Percentiles rank a stretch among this genome's conserved stretches.
phyloP scores from a whole-genome alignment of 2,329 filamentous ascomycete species.

The Colletotrichum sublineola region DNA sequence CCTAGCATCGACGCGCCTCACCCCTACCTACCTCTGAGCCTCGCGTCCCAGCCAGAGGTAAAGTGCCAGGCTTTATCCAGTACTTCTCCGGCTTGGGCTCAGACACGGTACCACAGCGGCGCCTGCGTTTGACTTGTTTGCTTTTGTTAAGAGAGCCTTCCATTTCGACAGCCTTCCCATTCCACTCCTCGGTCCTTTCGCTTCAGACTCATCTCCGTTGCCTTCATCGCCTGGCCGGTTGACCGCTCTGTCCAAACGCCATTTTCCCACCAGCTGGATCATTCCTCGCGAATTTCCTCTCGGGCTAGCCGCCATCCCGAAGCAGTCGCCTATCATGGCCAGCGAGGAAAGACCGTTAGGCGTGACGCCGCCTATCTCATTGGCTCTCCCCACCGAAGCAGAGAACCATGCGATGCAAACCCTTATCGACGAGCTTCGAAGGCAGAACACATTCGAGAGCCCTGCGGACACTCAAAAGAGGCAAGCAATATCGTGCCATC shows the following conservation, averaged over 20 bases:
- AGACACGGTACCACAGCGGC: background rate
- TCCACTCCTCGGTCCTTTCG: background rate
- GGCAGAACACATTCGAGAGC: slow-evolving; percentile 92
- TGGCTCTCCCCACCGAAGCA: slow-evolving; percentile 78
- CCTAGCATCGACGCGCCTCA: background rate
- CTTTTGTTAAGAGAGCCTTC: slow-evolving; percentile 8
- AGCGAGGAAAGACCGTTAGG: slow-evolving; percentile 65
- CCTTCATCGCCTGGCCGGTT: slow-evolving; percentile 16
- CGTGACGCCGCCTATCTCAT: slow-evolving; percentile 87
- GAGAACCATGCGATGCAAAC: slow-evolving; percentile 84
- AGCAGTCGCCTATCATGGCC: slow-evolving; percentile 48
- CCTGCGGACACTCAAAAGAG: slow-evolving; percentile 86
- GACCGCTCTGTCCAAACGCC: slow-evolving; percentile 9
- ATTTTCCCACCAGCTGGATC: background rate
- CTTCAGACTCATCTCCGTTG: background rate
- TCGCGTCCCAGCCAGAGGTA: slow-evolving; percentile 11
- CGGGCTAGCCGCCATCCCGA: background rate
- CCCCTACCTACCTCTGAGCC: slow-evolving; percentile 1
- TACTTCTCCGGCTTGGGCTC: slow-evolving; percentile 1
- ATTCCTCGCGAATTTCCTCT: slow-evolving; percentile 5
- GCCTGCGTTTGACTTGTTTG: slow-evolving; percentile 9
- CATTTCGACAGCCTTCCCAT: background rate
- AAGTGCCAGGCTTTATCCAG: background rate
- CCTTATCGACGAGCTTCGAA: slow-evolving; percentile 86
- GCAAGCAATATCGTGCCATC: slow-evolving; percentile 57